Conservation (phyloP, 73 alveolate species). For the Paramecium pentaurelia region DNA sequence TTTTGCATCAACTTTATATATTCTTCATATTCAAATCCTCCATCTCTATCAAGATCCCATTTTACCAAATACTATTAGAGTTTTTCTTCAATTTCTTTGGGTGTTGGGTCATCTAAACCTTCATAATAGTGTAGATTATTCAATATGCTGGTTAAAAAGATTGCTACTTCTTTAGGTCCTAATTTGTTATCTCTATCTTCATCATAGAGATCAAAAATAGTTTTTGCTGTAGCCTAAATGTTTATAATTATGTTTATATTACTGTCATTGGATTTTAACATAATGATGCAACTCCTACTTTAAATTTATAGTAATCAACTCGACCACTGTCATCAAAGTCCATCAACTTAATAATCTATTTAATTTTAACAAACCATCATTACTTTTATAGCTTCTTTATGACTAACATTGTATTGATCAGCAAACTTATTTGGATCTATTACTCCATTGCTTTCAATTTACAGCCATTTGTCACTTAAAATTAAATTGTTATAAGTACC, state of each 20-base stretch:
- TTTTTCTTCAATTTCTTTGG: constrained; percentile 37
- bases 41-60: constrained; percentile 62
- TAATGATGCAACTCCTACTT: constrained; percentile 48
- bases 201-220: constrained; percentile 34
- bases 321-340: constrained; percentile 22
- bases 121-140: constrained; percentile 34
- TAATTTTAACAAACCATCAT: too few species aligned
- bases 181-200: constrained; percentile 10
- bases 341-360: constrained; percentile 27
- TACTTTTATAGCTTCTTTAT: not conserved
- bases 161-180: constrained; percentile 27
- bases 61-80: not conserved
- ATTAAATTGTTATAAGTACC: not conserved
- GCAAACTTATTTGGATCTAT: constrained; percentile 34
- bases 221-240: constrained; percentile 30
- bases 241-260: not conserved
- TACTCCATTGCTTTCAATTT: not conserved
- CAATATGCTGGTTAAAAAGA: constrained; percentile 8
- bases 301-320: constrained; percentile 28
- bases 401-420: not conserved
- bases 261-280: constrained; percentile 47
- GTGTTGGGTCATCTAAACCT: not conserved
- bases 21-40: constrained; percentile 28
- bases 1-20: constrained; percentile 17
- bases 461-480: constrained; percentile 17